These are phyloP conservation scores for Psilocybe azurescens DNA, from an alignment of 768 basidiomycete genomes.

Conservation along the genomic window DNA sequence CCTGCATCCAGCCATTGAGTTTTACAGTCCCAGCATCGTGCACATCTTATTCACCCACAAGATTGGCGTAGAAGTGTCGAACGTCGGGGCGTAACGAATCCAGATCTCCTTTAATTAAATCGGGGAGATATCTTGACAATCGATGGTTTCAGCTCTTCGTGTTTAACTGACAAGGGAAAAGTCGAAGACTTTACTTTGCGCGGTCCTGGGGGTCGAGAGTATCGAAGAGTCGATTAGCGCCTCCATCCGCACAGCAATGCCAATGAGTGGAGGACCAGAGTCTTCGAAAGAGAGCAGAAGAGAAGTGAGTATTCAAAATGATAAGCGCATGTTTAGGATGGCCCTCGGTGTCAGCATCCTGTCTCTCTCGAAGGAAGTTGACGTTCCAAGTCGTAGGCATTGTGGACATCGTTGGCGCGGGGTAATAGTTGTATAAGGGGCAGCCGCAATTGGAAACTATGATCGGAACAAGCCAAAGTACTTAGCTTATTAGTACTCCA, in stretches of 20 bases:
- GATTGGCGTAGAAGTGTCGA: constrained; percentile 61
- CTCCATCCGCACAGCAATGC: constrained; percentile 85
- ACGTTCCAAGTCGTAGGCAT: constrained; percentile 41
- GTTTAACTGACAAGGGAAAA: not conserved
- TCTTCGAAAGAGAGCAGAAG: constrained; percentile 58
- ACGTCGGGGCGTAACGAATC: constrained; percentile 88
- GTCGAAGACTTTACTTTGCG: constrained; percentile 18
- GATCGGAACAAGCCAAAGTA: not conserved
- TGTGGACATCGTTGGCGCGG: constrained; percentile 9
- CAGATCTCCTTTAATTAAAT: constrained; percentile 92
- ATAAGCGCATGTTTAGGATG: constrained; percentile 60
- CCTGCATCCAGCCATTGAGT: constrained; percentile 44
- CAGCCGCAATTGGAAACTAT: constrained; percentile 4
- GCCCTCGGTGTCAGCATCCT: constrained; percentile 4
- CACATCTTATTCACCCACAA: constrained; percentile 44
- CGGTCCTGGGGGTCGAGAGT: constrained; percentile 30
- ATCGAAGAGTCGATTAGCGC: constrained; percentile 85
- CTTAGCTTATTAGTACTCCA: too few relatives aligned
- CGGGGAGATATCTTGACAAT: constrained; percentile 68
- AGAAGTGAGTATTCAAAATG: constrained; percentile 92
- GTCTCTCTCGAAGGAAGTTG: constrained; percentile 39
- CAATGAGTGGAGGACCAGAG: constrained; percentile 61
- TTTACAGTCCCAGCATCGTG: not conserved
- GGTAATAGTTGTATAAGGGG: not conserved
- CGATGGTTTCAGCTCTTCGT: constrained; percentile 5